phyloP scores from a whole-genome alignment of 192 early-diverging fungal species.

The Geosiphon pyriformis region DNA sequence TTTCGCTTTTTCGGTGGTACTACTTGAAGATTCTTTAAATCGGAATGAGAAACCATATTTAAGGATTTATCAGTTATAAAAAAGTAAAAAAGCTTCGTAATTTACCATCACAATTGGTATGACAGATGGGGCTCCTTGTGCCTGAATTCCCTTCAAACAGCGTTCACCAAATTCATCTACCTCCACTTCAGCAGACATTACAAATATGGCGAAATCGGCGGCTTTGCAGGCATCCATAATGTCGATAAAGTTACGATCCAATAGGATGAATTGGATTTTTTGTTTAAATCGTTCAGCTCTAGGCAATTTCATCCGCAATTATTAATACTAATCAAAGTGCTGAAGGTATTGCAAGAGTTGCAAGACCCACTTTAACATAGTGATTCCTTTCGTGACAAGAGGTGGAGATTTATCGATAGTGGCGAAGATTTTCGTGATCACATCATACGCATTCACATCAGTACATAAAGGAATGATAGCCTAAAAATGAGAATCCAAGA shows the following conservation, averaged over 20 bases:
- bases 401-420: conserved; percentile 35
- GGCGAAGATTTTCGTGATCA: conserved; percentile 50
- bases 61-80: not conserved
- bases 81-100: conserved; percentile 1
- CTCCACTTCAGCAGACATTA: conserved; percentile 82
- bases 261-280: conserved; percentile 75
- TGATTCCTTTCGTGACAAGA: conserved; percentile 26
- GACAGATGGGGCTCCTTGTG: conserved; percentile 78
- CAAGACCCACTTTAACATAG: conserved; percentile 32
- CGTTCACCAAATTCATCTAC: conserved; percentile 91
- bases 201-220: conserved; percentile 84
- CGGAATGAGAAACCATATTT: too few species aligned
- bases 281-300: conserved; percentile 84
- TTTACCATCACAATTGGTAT: conserved; percentile 62
- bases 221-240: conserved; percentile 87
- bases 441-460: conserved; percentile 53
- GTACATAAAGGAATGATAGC: conserved; percentile 86
- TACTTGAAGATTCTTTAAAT: conserved; percentile 56
- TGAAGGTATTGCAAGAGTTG: not conserved
- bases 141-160: conserved; percentile 76
- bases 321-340: not conserved
- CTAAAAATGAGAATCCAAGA: conserved; percentile 13
- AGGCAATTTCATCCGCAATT: conserved; percentile 18
- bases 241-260: conserved; percentile 72
- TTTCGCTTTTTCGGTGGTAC: conserved; percentile 58